Evolutionary conservation across 1,284 basidiomycete genomes (phyloP), one percentile per base, ranked within the genome.

Genomic region (Trametes polyzona): DNA sequence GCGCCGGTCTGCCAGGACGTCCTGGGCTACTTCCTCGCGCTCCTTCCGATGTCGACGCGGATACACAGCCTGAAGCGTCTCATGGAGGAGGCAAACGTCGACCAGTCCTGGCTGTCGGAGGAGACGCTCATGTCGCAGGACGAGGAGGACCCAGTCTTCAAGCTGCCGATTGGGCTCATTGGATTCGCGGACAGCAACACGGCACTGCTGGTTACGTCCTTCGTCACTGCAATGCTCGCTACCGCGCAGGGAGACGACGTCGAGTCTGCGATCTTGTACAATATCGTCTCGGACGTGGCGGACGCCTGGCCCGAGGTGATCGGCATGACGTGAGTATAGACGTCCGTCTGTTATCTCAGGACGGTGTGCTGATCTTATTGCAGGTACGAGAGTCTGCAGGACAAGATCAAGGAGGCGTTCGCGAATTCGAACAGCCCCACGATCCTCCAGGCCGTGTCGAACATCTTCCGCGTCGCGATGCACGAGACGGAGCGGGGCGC

Each of bases 261-360:
- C 1, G 94, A 96, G 74, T 87, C 88, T 14, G 86, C 93, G 65
- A 88, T 95, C 50, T 71, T 95, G 43, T 95, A 90, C 69, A 80
- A 80, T 43, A 72, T 95, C 32, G 77, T 96, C 29, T 84, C 92
- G 24, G 90, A 93, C 42, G 82, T 93, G n/a, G 84, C 86, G 23
- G 73, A 77, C 11, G 73, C 78, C 21, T 90, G 86, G 73, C 92
- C 92, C 0, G 90, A 94, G 21, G 81, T 87, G 11, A 78, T 93
- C n/a, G 78, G 84, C 3, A 80, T 92, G 71, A 81, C 84, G 90
- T 93, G 73, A 64, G 90, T 82, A 40, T 32, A 27, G 43, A 29
- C n/a, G 47, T 47, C 52, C 43, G 5, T 43, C 30, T 26, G 29
- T 55, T 17, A 46, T 62, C 2, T 19, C 24, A 4, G 2, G 9